phyloP scores from a whole-genome alignment of 2,329 filamentous ascomycete genomes.

The Rhynchosporium agropyri region DNA sequence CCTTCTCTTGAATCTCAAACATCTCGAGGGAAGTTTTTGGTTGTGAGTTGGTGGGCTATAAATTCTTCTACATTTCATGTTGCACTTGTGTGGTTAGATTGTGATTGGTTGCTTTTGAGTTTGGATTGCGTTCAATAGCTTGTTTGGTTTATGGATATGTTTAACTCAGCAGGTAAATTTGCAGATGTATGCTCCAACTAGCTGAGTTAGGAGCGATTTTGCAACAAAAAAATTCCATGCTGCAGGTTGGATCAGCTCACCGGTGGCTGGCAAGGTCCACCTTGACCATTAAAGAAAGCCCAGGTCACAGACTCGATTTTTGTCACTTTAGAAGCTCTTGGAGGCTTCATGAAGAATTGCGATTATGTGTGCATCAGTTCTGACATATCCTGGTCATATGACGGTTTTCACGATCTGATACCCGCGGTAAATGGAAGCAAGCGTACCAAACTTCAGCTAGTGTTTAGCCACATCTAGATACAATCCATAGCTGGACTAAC shows the following conservation, averaged over 20 bases:
- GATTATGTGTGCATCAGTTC: not conserved
- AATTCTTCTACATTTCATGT: slow-evolving; percentile 28
- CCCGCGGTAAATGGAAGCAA: not conserved
- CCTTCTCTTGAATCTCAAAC: slow-evolving; percentile 9
- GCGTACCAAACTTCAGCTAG: slow-evolving; percentile 2
- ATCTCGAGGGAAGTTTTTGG: not conserved
- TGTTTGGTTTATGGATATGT: not conserved
- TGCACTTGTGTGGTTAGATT: not conserved
- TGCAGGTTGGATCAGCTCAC: slow-evolving; percentile 12
- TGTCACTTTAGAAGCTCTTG: not conserved
- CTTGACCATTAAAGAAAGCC: not conserved
- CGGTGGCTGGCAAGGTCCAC: not conserved
- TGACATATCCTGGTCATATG: not conserved
- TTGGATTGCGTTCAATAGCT: not conserved
- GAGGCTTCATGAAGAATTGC: not conserved
- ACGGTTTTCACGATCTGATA: not conserved
- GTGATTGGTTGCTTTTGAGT: not conserved
- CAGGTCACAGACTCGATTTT: not conserved
- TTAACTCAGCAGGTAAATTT: not conserved
- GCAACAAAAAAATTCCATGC: slow-evolving; percentile 11
- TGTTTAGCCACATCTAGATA: not conserved
- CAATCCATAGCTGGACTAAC: not conserved
- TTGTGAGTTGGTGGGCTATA: slow-evolving; percentile 27
- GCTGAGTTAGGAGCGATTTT: slow-evolving; percentile 5
- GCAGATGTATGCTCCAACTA: not conserved